These are phyloP conservation scores for Xylariaceae sp. DNA, from an alignment of 2,329 filamentous ascomycete genomes.

Conservation along the genomic window DNA sequence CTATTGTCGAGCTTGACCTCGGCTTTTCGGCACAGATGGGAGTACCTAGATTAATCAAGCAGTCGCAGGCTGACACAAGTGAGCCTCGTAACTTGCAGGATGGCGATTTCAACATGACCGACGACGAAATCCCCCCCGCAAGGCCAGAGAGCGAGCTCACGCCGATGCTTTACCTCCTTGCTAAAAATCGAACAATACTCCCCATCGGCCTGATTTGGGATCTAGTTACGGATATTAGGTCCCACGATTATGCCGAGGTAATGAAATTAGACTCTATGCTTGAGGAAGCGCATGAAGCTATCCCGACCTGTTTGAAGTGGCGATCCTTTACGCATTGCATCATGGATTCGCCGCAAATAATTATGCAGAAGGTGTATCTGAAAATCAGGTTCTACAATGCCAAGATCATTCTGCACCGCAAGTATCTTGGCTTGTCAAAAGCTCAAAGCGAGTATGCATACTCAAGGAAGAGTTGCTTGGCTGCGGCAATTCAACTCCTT, in stretches of 20 bases:
- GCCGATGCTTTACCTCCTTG: conserved; percentile 57
- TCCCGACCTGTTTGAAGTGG: conserved; percentile 8
- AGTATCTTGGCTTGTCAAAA: no score
- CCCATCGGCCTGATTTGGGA: conserved; percentile 56
- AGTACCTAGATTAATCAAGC: conserved; percentile 54
- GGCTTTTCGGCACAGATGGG: conserved; percentile 59
- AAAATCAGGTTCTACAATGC: no score
- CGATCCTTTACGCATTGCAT: conserved; percentile 6
- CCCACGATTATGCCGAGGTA: no score
- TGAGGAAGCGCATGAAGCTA: conserved; percentile 8
- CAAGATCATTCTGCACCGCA: no score
- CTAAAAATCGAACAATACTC: conserved; percentile 53
- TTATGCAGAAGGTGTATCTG: no score
- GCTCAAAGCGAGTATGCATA: no score
- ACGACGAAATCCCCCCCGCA: conserved; percentile 53
- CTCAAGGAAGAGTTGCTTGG: no score
- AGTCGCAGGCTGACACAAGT: conserved; percentile 54
- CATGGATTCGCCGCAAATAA: conserved; percentile 11
- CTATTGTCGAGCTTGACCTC: conserved; percentile 56
- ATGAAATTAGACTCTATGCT: conserved; percentile 15
- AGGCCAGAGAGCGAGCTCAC: conserved; percentile 55
- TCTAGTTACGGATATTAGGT: no score
- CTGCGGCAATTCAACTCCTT: no score
- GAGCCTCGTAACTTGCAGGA: conserved; percentile 60
- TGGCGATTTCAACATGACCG: conserved; percentile 57